Conservation (phyloP, 2,329 filamentous ascomycete genomes). For the Nemania sp. region DNA sequence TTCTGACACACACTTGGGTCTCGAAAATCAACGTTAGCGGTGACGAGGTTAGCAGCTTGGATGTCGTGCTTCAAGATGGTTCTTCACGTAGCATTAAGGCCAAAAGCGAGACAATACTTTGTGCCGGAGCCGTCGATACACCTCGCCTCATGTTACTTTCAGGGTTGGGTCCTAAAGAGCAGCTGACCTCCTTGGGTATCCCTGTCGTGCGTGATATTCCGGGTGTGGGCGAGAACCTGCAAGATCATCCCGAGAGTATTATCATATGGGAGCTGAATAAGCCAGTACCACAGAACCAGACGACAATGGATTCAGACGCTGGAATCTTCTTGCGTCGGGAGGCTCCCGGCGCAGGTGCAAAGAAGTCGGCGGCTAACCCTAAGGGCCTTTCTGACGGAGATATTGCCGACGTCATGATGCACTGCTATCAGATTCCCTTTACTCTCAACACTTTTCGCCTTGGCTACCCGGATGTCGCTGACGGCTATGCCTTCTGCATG, state of each 20-base stretch:
- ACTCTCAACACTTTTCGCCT: constrained; percentile 81
- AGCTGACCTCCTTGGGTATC: constrained; percentile 58
- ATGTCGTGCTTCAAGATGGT: constrained; percentile 62
- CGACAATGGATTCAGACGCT: constrained; percentile 88
- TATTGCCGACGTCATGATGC: constrained; percentile 90
- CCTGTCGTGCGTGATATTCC: constrained; percentile 60
- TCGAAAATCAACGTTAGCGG: constrained; percentile 74
- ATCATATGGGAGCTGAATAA: constrained; percentile 78
- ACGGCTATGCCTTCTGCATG: constrained; percentile 89
- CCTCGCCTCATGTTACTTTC: constrained; percentile 67
- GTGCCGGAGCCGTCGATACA: constrained; percentile 80
- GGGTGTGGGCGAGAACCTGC: constrained; percentile 63
- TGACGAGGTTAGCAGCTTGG: constrained; percentile 72
- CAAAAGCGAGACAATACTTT: constrained; percentile 77
- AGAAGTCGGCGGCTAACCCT: constrained; percentile 52
- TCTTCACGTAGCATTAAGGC: constrained; percentile 60
- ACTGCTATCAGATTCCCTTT: constrained; percentile 95
- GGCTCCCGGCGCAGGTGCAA: constrained; percentile 65
- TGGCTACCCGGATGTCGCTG: constrained; percentile 64
- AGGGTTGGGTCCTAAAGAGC: constrained; percentile 57
- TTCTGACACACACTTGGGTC: constrained; percentile 88
- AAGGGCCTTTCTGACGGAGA: constrained; percentile 65
- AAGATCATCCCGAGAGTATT: constrained; percentile 63
- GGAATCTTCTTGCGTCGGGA: constrained; percentile 86
- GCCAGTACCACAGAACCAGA: constrained; percentile 76